Percentiles rank a stretch among this genome's conserved stretches.
phyloP scores from a whole-genome alignment of 2,329 filamentous ascomycete genomes.

The Ophiobolus disseminans region DNA sequence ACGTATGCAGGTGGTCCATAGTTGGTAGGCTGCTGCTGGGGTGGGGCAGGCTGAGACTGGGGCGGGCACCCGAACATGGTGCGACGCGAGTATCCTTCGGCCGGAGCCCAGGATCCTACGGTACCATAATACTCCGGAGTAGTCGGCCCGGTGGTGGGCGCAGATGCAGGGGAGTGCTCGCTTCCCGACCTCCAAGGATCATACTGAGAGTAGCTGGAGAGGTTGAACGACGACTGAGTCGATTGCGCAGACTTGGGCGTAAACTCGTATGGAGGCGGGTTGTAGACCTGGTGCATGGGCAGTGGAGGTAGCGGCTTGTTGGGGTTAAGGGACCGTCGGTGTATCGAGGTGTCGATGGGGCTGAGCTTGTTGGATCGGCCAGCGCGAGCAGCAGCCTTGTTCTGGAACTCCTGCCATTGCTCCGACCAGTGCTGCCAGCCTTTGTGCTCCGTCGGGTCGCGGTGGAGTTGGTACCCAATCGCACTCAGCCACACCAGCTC shows the following conservation, averaged over 20 bases:
- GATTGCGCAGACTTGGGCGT: constrained; percentile 46
- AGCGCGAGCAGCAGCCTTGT: constrained; percentile 53
- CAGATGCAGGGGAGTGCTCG: constrained; percentile 61
- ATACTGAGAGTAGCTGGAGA: constrained; percentile 46
- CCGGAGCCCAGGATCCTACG: constrained; percentile 57
- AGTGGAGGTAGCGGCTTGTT: constrained; percentile 55
- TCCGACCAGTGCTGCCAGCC: constrained; percentile 71
- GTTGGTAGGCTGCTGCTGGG: constrained; percentile 41
- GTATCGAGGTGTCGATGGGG: constrained; percentile 70
- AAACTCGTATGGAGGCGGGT: constrained; percentile 42
- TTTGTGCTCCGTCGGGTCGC: constrained; percentile 79
- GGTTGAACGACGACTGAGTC: constrained; percentile 48
- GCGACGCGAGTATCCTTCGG: constrained; percentile 51
- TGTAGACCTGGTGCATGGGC: constrained; percentile 51
- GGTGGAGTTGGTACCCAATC: constrained; percentile 85
- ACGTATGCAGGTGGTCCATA: constrained; percentile 45
- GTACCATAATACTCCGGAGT: constrained; percentile 62
- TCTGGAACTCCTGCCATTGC: constrained; percentile 71
- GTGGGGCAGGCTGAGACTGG: constrained; percentile 51
- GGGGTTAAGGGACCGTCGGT: constrained; percentile 56
- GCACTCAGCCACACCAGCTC: constrained; percentile 87
- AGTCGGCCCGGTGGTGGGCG: constrained; percentile 60
- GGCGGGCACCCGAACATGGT: constrained; percentile 52
- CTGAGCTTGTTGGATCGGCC: constrained; percentile 57
- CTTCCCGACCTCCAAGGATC: constrained; percentile 53